These are phyloP conservation scores for Xerocomus brunneocitrinus DNA, from an alignment of 768 basidiomycete species.

Conservation along the genomic window DNA sequence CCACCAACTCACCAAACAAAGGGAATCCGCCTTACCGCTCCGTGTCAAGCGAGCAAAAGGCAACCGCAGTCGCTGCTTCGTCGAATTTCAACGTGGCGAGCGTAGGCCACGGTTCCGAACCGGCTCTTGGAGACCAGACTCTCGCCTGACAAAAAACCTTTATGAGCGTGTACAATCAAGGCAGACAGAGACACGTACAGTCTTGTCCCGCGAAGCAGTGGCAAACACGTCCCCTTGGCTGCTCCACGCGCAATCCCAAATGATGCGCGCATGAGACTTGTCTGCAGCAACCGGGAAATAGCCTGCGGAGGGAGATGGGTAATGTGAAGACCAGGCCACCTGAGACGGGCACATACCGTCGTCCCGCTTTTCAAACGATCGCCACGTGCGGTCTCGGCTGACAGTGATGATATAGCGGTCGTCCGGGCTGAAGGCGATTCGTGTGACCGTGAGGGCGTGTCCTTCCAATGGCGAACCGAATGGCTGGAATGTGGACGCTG, in stretches of 20 bases:
- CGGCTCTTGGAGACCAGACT: slow-evolving; percentile 56
- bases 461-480: slow-evolving; percentile 74
- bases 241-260: slow-evolving; percentile 95
- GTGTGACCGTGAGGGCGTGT: slow-evolving; percentile 85
- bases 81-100: slow-evolving; percentile 60
- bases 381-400: slow-evolving; percentile 91
- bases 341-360: slow-evolving; percentile 31
- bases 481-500: slow-evolving; percentile 63
- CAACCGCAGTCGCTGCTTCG: slow-evolving; percentile 82
- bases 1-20: neutral
- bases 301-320: slow-evolving; percentile 33
- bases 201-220: slow-evolving; percentile 94
- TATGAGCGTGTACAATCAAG: neutral
- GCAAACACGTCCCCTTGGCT: slow-evolving; percentile 74
- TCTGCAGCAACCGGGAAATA: slow-evolving; percentile 63
- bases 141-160: slow-evolving; percentile 54
- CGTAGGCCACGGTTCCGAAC: slow-evolving; percentile 48
- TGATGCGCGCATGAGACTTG: slow-evolving; percentile 87
- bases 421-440: slow-evolving; percentile 85
- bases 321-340: neutral
- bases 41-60: slow-evolving; percentile 43
- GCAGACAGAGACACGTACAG: slow-evolving; percentile 44
- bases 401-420: slow-evolving; percentile 77
- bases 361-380: slow-evolving; percentile 57
- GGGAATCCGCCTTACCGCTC: slow-evolving; percentile 37